Conservation (phyloP, 225 moss, liverwort and hornwort species). For the Ulota crispa region DNA sequence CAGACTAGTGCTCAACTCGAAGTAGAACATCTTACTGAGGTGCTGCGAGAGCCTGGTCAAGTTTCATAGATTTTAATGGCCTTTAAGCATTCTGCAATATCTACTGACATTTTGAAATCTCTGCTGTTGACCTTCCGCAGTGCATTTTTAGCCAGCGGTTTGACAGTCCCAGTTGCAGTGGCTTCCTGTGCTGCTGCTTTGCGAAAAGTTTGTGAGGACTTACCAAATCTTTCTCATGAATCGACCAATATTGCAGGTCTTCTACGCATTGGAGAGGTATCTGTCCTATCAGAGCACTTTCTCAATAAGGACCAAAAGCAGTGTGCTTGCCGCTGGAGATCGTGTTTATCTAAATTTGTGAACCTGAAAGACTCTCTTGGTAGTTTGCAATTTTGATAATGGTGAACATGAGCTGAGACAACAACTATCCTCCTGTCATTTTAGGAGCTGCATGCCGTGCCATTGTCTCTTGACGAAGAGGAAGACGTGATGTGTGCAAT, state of each 20-base stretch:
- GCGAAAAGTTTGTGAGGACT: constrained; percentile 85
- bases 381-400: constrained; percentile 2
- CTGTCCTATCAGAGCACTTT: constrained; percentile 1
- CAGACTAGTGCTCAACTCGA: neutral
- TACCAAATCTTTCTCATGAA: constrained; percentile 73
- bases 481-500: constrained; percentile 94
- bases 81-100: neutral
- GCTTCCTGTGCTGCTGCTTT: constrained; percentile 86
- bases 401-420: constrained; percentile 11
- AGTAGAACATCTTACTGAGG: constrained; percentile 1
- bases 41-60: constrained; percentile 2
- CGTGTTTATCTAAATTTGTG: neutral
- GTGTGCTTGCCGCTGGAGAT: constrained; percentile 17
- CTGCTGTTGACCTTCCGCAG: constrained; percentile 47
- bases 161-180: constrained; percentile 77
- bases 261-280: constrained; percentile 86
- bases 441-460: constrained; percentile 83
- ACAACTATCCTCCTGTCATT: neutral
- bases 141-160: constrained; percentile 83
- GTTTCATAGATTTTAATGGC: neutral
- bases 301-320: neutral
- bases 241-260: constrained; percentile 80
- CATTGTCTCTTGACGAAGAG: constrained; percentile 84
- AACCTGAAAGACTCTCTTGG: constrained; percentile 18
- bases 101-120: constrained; percentile 7